These are phyloP conservation scores for Ogataea ramenticola DNA, from an alignment of 805 yeast species.

Conservation along the genomic window DNA sequence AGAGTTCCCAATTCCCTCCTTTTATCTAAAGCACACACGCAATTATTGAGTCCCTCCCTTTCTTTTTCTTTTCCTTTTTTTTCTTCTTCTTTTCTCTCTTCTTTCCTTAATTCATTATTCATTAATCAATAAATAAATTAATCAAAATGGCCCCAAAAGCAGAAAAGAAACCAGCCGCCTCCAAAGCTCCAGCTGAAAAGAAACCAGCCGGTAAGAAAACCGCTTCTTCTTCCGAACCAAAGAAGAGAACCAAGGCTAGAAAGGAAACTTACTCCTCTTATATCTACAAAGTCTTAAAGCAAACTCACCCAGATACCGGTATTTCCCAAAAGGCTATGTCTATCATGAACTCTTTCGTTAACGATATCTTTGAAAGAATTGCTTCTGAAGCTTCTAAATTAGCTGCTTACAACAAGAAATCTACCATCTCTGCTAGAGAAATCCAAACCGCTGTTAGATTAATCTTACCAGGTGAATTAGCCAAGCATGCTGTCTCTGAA, in stretches of 20 bases:
- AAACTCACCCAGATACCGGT: slow-evolving; percentile 99
- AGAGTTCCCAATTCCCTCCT: neutral
- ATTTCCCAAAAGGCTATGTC: slow-evolving; percentile 98
- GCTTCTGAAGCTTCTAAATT: slow-evolving; percentile 97
- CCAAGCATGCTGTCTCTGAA: slow-evolving; percentile 97
- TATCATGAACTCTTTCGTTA: slow-evolving; percentile 96
- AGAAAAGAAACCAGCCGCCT: slow-evolving; percentile 60
- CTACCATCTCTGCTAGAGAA: slow-evolving; percentile 97
- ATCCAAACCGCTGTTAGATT: slow-evolving; percentile 98
- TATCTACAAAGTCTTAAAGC: slow-evolving; percentile 97
- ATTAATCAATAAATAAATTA: neutral
- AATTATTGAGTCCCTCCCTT: too few species aligned
- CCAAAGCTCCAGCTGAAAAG: slow-evolving; percentile 96
- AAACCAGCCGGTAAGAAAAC: slow-evolving; percentile 90
- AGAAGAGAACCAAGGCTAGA: slow-evolving; percentile 93
- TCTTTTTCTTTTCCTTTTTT: neutral
- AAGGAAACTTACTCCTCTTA: slow-evolving; percentile 98
- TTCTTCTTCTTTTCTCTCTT: neutral
- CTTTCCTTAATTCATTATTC: neutral
- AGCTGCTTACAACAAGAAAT: slow-evolving; percentile 98
- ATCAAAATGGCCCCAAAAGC: slow-evolving; percentile 56
- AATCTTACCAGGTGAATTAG: slow-evolving; percentile 97
- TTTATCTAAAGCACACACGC: neutral
- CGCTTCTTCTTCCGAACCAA: slow-evolving; percentile 69
- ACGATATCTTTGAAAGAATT: slow-evolving; percentile 96